These are phyloP conservation scores for Halophytophthora polymorphica DNA, from an alignment of 352 stramenopile species.

Conservation along the genomic window DNA sequence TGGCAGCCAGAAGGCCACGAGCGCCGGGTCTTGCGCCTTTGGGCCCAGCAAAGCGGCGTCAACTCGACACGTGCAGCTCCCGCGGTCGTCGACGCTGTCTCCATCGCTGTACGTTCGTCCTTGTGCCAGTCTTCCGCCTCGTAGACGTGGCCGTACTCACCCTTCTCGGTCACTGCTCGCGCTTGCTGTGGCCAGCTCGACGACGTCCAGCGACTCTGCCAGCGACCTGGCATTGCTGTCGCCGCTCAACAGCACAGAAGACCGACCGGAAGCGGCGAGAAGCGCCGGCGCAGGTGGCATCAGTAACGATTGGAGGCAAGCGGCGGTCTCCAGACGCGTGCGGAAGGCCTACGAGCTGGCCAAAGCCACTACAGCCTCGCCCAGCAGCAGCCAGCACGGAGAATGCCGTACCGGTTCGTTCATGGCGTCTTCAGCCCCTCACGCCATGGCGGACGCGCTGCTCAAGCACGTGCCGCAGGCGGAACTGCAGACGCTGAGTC, in stretches of 20 bases:
- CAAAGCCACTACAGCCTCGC: conserved; percentile 29
- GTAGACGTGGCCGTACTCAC: not conserved
- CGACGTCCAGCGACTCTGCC: conserved; percentile 29
- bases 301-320: conserved; percentile 19
- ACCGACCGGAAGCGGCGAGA: conserved; percentile 9
- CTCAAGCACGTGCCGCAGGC: conserved; percentile 22
- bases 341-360: conserved; percentile 49
- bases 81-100: too few relatives aligned
- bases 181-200: conserved; percentile 22
- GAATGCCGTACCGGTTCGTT: too few relatives aligned
- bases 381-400: conserved; percentile 7
- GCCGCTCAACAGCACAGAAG: not conserved
- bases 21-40: too few relatives aligned
- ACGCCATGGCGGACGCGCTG: conserved; percentile 31
- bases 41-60: too few relatives aligned
- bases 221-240: conserved; percentile 12
- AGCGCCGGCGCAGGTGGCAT: conserved; percentile 14
- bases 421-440: too few relatives aligned
- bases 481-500: conserved; percentile 22
- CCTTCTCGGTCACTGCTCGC: not conserved
- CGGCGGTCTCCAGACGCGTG: conserved; percentile 36
- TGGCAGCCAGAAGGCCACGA: too few relatives aligned
- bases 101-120: too few relatives aligned
- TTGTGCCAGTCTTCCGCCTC: too few relatives aligned
- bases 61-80: too few relatives aligned